These are phyloP conservation scores for Chlamydomonas schloesseri DNA, from an alignment of 139 green algal species.

Conservation along the genomic window DNA sequence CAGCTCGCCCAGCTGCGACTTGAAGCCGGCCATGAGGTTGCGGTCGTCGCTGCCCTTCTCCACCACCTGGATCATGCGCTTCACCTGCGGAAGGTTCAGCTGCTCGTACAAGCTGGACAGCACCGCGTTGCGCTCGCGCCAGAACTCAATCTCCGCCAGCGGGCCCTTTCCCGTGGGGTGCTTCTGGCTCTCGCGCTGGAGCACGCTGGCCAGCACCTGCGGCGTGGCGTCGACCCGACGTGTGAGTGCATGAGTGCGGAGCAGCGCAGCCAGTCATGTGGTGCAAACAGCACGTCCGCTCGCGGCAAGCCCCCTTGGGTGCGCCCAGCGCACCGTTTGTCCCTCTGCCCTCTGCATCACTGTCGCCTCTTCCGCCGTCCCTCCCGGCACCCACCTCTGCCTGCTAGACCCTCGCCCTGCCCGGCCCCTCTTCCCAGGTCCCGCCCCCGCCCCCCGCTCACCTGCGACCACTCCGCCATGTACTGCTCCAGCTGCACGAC, in stretches of 20 bases:
- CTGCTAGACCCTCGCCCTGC: no score
- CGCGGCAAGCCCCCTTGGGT: no score
- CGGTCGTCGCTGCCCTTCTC: slow-evolving; percentile 75
- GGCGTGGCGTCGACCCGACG: no score
- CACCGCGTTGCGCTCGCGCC: slow-evolving; percentile 81
- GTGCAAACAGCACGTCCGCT: no score
- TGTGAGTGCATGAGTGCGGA: no score
- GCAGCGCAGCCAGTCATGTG: no score
- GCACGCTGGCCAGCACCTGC: slow-evolving; percentile 52
- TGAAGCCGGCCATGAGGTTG: slow-evolving; percentile 81
- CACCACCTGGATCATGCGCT: slow-evolving; percentile 71
- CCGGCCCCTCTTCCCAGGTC: background rate
- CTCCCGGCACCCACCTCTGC: no score
- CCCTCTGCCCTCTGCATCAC: no score
- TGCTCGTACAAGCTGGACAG: slow-evolving; percentile 87
- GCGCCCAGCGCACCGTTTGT: no score
- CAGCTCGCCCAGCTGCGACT: slow-evolving; percentile 76
- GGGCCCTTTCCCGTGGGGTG: slow-evolving; percentile 74
- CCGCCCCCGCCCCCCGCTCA: background rate
- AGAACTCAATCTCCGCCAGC: slow-evolving; percentile 92
- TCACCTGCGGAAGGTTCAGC: slow-evolving; percentile 76
- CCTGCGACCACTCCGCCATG: slow-evolving; percentile 73
- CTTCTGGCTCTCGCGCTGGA: slow-evolving; percentile 72
- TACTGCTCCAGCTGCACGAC: slow-evolving; percentile 69
- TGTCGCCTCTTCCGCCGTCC: no score